These are phyloP conservation scores for Pochonia chlamydosporia DNA, from an alignment of 2,329 filamentous ascomycete species.

Conservation along the genomic window DNA sequence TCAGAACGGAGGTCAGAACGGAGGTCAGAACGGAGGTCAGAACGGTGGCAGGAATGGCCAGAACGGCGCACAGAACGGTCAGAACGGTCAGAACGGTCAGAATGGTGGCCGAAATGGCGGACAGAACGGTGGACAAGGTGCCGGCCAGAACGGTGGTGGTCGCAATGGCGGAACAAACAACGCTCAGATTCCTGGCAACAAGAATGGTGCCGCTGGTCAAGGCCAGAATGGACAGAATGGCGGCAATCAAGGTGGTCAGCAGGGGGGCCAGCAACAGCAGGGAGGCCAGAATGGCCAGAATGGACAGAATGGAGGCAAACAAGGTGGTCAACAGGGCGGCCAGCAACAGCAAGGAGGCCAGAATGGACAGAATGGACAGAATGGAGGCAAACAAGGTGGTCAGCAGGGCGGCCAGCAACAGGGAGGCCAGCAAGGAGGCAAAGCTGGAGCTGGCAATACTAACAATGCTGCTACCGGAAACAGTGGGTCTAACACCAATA, in stretches of 20 bases:
- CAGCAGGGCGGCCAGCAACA: background rate
- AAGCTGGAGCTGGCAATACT: background rate
- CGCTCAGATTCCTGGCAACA: conserved; percentile 10
- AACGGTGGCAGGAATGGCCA: too few species aligned
- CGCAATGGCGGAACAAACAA: conserved; percentile 10
- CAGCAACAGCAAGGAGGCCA: background rate
- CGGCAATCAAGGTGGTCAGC: background rate
- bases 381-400: background rate
- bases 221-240: background rate
- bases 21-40: too few species aligned
- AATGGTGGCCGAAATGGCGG: too few species aligned
- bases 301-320: background rate
- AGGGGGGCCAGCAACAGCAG: background rate
- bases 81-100: too few species aligned
- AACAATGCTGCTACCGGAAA: background rate
- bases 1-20: too few species aligned
- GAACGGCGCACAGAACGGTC: too few species aligned
- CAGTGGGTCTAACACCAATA: background rate
- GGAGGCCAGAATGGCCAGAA: background rate
- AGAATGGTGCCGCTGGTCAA: background rate
- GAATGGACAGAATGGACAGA: background rate
- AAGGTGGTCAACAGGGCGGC: background rate
- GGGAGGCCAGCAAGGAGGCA: background rate
- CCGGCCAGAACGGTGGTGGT: conserved; percentile 11
- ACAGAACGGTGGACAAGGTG: too few species aligned